phyloP scores from a whole-genome alignment of 345 rosid genomes.

The Salix arbutifolia region DNA sequence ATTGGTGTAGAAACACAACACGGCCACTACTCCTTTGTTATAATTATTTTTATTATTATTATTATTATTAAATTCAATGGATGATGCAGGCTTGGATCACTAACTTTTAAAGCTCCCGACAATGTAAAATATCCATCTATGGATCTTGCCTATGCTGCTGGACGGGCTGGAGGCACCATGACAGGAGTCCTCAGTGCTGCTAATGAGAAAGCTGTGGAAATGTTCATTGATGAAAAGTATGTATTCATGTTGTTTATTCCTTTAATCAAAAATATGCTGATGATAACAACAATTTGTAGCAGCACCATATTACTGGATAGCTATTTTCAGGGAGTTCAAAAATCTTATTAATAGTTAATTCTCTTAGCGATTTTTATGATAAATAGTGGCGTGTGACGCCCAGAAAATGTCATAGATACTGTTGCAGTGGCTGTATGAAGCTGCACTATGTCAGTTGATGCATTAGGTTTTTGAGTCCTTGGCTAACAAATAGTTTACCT shows the following conservation, averaged over 20 bases:
- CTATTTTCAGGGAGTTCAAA: neutral
- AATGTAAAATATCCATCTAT: constrained; percentile 87
- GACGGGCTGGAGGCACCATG: constrained; percentile 99
- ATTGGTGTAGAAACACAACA: neutral
- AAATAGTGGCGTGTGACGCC: neutral
- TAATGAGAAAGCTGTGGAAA: constrained; percentile 77
- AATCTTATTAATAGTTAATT: neutral
- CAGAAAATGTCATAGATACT: neutral
- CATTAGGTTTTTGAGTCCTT: neutral
- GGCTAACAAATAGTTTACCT: neutral
- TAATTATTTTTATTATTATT: neutral
- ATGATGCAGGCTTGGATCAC: constrained; percentile 70
- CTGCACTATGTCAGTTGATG: neutral
- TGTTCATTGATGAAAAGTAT: constrained; percentile 82
- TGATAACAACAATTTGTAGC: neutral
- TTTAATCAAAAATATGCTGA: neutral
- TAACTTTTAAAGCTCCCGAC: constrained; percentile 86
- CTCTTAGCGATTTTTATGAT: neutral
- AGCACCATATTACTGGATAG: neutral
- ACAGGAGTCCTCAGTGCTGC: constrained; percentile 99
- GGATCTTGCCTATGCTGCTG: constrained; percentile 95
- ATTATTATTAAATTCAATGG: neutral
- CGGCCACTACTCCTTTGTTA: neutral
- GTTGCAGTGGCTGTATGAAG: neutral
- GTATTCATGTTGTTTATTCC: constrained; percentile 3